These are phyloP conservation scores for Candida sonorensis DNA, from an alignment of 805 yeast genomes.

Conservation along the genomic window DNA sequence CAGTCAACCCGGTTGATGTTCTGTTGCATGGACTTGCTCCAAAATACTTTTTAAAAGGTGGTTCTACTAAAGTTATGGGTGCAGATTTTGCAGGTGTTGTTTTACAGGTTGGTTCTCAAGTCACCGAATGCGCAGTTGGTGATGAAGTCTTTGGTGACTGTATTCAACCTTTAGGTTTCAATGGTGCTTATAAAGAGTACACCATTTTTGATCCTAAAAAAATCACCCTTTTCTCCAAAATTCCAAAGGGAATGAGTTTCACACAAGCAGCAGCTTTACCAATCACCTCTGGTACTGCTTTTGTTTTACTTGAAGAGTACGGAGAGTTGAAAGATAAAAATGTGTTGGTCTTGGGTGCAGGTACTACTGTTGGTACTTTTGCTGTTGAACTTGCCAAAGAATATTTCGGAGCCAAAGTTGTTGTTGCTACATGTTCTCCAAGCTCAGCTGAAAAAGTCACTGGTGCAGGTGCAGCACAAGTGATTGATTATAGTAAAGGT, in stretches of 20 bases:
- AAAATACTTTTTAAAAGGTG: background rate
- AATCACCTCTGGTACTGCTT: constrained; percentile 60
- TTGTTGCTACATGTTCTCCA: constrained; percentile 46
- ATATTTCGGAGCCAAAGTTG: constrained; percentile 36
- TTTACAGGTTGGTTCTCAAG: constrained; percentile 12
- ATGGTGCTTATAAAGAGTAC: constrained; percentile 42
- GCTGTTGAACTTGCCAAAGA: constrained; percentile 51
- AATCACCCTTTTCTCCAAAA: constrained; percentile 30
- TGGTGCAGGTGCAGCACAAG: constrained; percentile 47
- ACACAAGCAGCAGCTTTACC: constrained; percentile 64
- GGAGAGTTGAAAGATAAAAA: constrained; percentile 34
- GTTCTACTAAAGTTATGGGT: constrained; percentile 6
- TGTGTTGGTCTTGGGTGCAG: constrained; percentile 66
- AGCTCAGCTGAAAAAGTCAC: constrained; percentile 19
- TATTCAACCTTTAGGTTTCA: background rate
- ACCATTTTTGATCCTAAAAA: constrained; percentile 31
- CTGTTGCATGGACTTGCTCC: constrained; percentile 6
- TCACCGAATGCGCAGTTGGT: constrained; percentile 8
- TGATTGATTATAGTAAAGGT: constrained; percentile 50
- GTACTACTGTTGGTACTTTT: constrained; percentile 59
- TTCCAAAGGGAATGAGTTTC: constrained; percentile 40
- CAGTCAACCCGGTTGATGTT: constrained; percentile 15
- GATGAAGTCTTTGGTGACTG: constrained; percentile 12
- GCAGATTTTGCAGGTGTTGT: constrained; percentile 16
- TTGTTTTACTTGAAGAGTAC: constrained; percentile 9